Evolutionary conservation across 345 rosid genomes (phyloP).

Genomic region (Pistacia vera): DNA sequence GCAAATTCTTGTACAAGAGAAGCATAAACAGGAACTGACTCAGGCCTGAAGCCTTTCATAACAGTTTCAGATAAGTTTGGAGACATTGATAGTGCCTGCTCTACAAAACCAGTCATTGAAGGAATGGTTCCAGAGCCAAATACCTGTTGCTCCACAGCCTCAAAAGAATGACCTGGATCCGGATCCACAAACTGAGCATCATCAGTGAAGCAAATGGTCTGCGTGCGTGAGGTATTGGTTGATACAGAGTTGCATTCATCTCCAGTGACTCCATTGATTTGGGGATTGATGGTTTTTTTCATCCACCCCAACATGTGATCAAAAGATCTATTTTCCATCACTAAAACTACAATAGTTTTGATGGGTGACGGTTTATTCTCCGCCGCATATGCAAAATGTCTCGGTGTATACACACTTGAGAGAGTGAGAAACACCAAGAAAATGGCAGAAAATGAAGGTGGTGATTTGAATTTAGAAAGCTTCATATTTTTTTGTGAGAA

Average conservation of each 20-base stretch:
- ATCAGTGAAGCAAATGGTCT: conserved; percentile 74
- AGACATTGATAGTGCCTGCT: conserved; percentile 86
- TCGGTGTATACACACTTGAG: conserved; percentile 37
- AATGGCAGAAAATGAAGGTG: conserved; percentile 34
- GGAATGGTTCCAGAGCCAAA: conserved; percentile 74
- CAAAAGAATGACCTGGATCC: conserved; percentile 97
- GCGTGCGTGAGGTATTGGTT: conserved; percentile 34
- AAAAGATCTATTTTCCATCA: conserved; percentile 91
- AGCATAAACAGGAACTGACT: conserved; percentile 68
- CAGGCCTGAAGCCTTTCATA: conserved; percentile 86
- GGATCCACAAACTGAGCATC: conserved; percentile 95
- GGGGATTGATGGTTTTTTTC: conserved; percentile 75
- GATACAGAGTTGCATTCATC: conserved; percentile 84
- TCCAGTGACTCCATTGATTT: conserved; percentile 83
- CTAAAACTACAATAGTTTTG: conserved; percentile 80
- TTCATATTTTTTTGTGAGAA: conserved; percentile 28
- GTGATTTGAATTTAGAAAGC: conserved; percentile 27
- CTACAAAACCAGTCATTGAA: conserved; percentile 89
- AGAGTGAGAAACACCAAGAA: conserved; percentile 49
- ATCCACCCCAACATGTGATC: conserved; percentile 96
- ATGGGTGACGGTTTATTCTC: conserved; percentile 61
- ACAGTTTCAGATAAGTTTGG: conserved; percentile 70
- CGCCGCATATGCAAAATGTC: conserved; percentile 32
- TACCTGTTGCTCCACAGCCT: conserved; percentile 79
- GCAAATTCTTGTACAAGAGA: conserved; percentile 73